Evolutionary conservation across 148 eudicot species (phyloP), one percentile per base, ranked within the genome.

Genomic region (Amaranthus cruentus): DNA sequence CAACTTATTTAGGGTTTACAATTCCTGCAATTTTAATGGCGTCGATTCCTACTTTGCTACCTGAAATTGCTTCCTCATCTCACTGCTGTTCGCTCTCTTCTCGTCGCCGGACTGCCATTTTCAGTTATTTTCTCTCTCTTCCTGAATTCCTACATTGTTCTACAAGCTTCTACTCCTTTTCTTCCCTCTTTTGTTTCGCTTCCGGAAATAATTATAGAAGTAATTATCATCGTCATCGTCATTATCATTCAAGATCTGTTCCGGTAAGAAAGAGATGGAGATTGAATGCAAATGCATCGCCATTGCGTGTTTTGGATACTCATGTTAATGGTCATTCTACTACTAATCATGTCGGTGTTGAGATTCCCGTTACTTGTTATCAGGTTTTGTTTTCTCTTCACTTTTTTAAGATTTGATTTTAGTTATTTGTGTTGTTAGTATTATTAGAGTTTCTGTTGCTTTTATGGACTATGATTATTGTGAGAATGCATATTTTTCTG

Each of bases 351-450:
- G 84, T 75, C 7, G 80, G 84, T 28, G 84, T 89, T 7, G 95
- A 91, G 69, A 88, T 93, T 64, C 98, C 98, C 2, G 88, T 89
- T 74, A 78, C 92, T 65, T 93, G 98, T 72, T 93, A 89, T 72
- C 98, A 93, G 98, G 98, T 90, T 52, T 15, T 13, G 44, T 43
- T n/a, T 47, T 61, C 28, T 12, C 7, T 21, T 21, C 48, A 38
- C 5, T 12, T 71, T 53, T 9, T 0, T 55, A 59, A 8, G 48
- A 47, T 55, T 46, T 66, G 28, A 28, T 14, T 47, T 7, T 14
- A 3, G 4, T 47, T 28, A 47, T 6, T 12, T 66, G 10, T 66
- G 2, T 66, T 53, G 43, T 2, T 62, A 4, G 9, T 15, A 43
- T 14, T n/a, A 52, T 60, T 48, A 54, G 10, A 58, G n/a, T n/a